These are phyloP conservation scores for Spergularia bocconei DNA, from an alignment of 148 eudicot genomes.

Conservation along the genomic window DNA sequence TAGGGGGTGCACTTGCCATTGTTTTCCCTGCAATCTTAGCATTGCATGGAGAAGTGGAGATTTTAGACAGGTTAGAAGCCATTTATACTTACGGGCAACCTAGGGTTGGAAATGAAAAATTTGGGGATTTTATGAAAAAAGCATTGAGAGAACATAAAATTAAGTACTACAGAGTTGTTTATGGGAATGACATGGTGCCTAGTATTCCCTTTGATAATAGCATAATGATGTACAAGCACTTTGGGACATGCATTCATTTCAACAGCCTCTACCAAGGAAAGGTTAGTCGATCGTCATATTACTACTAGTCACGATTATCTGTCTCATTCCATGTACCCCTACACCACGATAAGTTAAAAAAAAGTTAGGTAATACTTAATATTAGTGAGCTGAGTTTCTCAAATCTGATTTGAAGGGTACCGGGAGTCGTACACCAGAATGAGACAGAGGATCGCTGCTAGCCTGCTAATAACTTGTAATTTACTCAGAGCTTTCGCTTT, in stretches of 20 bases:
- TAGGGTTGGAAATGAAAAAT: conserved; percentile 59
- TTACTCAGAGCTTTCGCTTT: too few species aligned
- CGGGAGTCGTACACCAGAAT: too few species aligned
- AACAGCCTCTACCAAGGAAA: conserved; percentile 49
- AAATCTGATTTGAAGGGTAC: too few species aligned
- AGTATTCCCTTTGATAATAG: conserved; percentile 50
- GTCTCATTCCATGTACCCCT: too few species aligned
- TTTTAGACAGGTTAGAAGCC: conserved; percentile 45
- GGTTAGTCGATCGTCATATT: neutral
- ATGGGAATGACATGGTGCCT: conserved; percentile 63
- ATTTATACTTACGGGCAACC: conserved; percentile 83
- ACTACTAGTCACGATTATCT: too few species aligned
- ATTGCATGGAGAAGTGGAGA: conserved; percentile 34
- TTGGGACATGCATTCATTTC: conserved; percentile 60
- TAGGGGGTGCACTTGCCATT: conserved; percentile 73
- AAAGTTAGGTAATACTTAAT: too few species aligned
- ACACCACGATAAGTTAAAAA: too few species aligned
- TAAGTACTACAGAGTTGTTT: conserved; percentile 56
- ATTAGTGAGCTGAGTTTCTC: too few species aligned
- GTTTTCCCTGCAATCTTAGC: conserved; percentile 57
- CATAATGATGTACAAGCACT: conserved; percentile 52
- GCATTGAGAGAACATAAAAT: conserved; percentile 26
- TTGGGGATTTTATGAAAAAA: conserved; percentile 42
- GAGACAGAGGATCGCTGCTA: too few species aligned
- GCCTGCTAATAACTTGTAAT: too few species aligned